These are phyloP conservation scores for Paramecium octaurelia DNA, from an alignment of 73 alveolate species.

Conservation along the genomic window DNA sequence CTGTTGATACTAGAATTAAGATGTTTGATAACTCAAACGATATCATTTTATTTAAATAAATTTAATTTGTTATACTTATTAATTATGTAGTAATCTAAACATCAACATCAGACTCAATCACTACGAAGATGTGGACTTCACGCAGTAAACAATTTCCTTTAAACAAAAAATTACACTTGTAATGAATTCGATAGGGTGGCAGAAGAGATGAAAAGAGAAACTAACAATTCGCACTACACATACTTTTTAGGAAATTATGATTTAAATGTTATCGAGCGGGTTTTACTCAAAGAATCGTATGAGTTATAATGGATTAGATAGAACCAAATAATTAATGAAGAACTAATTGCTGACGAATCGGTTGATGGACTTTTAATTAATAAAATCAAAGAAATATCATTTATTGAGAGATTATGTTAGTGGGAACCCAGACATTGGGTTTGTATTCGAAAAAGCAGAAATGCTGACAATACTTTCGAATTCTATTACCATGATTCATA, in stretches of 20 bases:
- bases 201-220: neutral
- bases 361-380: neutral
- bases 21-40: neutral
- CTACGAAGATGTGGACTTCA: constrained; percentile 3
- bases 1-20: neutral
- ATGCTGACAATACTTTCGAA: neutral
- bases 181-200: neutral
- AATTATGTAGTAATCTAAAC: neutral
- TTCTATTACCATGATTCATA: neutral
- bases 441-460: neutral
- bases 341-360: neutral
- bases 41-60: neutral
- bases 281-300: neutral
- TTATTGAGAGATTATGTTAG: neutral
- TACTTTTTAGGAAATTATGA: constrained; percentile 4
- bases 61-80: neutral
- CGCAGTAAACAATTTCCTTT: neutral
- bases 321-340: neutral
- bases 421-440: constrained; percentile 40
- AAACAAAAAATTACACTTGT: neutral
- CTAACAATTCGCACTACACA: neutral
- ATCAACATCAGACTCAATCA: neutral
- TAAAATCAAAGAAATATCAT: neutral
- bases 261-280: neutral
- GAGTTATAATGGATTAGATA: neutral